phyloP scores from a whole-genome alignment of 1,139 yeast genomes.

The Candida neerlandica region DNA sequence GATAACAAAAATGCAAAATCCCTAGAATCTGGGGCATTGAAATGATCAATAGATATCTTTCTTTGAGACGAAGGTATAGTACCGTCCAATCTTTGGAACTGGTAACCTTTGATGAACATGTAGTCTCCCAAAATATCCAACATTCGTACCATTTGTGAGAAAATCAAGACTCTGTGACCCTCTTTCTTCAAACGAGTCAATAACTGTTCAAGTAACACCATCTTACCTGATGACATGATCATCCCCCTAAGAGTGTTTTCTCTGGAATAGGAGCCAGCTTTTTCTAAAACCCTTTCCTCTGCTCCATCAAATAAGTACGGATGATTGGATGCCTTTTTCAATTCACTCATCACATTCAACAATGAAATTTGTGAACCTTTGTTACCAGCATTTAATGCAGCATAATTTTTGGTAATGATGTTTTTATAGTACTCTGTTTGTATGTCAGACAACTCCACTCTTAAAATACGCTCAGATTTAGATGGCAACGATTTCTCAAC shows the following conservation, averaged over 20 bases:
- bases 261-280: conserved; percentile 62
- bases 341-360: conserved; percentile 89
- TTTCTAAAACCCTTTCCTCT: conserved; percentile 76
- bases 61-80: conserved; percentile 94
- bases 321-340: conserved; percentile 95
- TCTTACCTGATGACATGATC: conserved; percentile 97
- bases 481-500: conserved; percentile 96
- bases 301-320: conserved; percentile 95
- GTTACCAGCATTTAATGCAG: conserved; percentile 86
- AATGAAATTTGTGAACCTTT: conserved; percentile 81
- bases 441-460: conserved; percentile 92
- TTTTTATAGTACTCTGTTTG: conserved; percentile 96
- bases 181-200: conserved; percentile 82
- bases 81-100: conserved; percentile 94
- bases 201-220: conserved; percentile 91
- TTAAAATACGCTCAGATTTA: conserved; percentile 88
- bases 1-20: conserved; percentile 90
- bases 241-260: conserved; percentile 85
- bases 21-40: conserved; percentile 89
- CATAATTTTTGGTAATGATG: conserved; percentile 85
- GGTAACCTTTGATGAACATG: conserved; percentile 82
- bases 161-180: conserved; percentile 93
- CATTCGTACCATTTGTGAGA: conserved; percentile 97
- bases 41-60: conserved; percentile 93
- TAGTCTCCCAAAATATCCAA: conserved; percentile 95